Conservation (phyloP, 164 flowering plant genomes). For the Dillenia suffruticosa region DNA sequence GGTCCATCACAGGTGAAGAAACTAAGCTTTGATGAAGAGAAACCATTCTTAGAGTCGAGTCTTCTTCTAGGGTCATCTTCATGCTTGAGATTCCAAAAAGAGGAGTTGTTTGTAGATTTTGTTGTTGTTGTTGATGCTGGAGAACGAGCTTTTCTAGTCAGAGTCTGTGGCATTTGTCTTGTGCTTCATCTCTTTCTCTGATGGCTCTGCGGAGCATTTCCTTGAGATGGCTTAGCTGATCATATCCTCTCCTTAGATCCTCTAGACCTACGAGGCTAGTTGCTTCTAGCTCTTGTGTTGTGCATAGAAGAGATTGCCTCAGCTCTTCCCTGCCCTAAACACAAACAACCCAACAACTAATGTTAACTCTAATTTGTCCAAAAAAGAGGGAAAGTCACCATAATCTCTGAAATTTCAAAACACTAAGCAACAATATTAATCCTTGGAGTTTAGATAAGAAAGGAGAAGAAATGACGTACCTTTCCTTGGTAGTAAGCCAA, state of each 20-base stretch:
- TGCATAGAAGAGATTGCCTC: constrained; percentile 46
- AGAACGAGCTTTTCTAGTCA: constrained; percentile 41
- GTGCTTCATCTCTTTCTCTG: constrained; percentile 71
- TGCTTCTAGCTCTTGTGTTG: constrained; percentile 72
- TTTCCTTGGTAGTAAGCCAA: constrained; percentile 67
- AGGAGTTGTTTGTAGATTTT: constrained; percentile 21
- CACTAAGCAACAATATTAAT: too few species aligned
- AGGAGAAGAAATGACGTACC: constrained; percentile 30
- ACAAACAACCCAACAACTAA: constrained; percentile 6
- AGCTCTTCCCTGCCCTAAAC: constrained; percentile 71
- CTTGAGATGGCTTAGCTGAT: constrained; percentile 47
- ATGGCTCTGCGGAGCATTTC: constrained; percentile 39
- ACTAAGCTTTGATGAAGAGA: constrained; percentile 78
- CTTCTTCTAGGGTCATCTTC: constrained; percentile 60
- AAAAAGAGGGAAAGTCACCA: too few species aligned
- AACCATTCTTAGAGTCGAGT: constrained; percentile 47
- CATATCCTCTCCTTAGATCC: constrained; percentile 69
- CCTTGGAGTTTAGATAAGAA: too few species aligned
- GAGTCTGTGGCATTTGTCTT: constrained; percentile 52
- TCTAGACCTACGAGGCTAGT: constrained; percentile 61
- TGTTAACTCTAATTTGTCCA: not conserved
- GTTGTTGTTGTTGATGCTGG: constrained; percentile 45
- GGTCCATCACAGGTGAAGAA: constrained; percentile 45
- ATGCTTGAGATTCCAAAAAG: constrained; percentile 52
- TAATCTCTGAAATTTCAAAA: too few species aligned